Conservation (phyloP, 2,329 filamentous ascomycete species). For the Epichloe brachyelytri region DNA sequence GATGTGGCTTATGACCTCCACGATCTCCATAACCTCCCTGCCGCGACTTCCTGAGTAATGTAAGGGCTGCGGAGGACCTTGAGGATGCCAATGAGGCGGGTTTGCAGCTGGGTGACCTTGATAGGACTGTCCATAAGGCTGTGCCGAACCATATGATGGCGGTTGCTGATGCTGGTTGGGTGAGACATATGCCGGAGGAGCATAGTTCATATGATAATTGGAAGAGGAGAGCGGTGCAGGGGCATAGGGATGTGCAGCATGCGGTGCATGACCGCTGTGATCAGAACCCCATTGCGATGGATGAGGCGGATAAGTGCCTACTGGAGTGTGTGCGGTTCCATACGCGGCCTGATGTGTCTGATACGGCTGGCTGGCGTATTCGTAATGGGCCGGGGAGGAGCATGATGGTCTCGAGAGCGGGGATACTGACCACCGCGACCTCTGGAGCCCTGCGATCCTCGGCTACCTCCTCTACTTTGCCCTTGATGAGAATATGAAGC, state of each 20-base stretch:
- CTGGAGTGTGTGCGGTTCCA: constrained; percentile 22
- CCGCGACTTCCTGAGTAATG: constrained; percentile 29
- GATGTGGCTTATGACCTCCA: constrained; percentile 21
- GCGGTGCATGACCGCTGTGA: constrained; percentile 21
- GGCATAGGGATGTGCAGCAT: constrained; percentile 31
- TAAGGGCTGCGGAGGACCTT: constrained; percentile 19
- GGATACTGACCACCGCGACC: constrained; percentile 28
- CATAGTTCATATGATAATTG: constrained; percentile 48
- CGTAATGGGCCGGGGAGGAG: constrained; percentile 26
- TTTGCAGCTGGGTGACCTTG: constrained; percentile 18
- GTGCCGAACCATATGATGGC: constrained; percentile 28
- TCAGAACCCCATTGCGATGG: constrained; percentile 30
- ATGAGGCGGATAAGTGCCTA: constrained; percentile 24
- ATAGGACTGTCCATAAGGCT: constrained; percentile 24
- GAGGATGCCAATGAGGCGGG: constrained; percentile 11
- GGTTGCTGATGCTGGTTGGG: constrained; percentile 29
- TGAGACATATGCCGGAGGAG: constrained; percentile 37
- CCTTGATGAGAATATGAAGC: constrained; percentile 25
- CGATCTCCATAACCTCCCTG: constrained; percentile 33
- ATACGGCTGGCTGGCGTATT: constrained; percentile 29
- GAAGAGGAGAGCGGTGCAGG: constrained; percentile 35
- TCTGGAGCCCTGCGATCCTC: constrained; percentile 23
- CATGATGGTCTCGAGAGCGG: constrained; percentile 28
- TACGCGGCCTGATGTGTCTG: constrained; percentile 18
- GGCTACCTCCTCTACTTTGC: constrained; percentile 25